Base-by-base conservation (phyloP, 306 rosid genomes). In the Sicyos baderoa region DNA sequence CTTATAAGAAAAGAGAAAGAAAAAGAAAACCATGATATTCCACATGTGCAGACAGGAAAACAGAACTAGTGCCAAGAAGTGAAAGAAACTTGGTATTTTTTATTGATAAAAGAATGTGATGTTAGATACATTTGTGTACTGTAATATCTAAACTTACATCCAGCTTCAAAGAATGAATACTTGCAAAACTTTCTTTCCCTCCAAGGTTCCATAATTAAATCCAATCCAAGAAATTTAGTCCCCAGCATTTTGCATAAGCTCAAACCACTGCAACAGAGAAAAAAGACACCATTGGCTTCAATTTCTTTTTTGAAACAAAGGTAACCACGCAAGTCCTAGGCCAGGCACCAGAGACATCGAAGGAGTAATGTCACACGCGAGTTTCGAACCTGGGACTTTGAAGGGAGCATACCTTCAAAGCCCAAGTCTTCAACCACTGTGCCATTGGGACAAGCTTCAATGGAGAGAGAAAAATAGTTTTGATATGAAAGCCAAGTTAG, bases 241-340 rank as follows among this genome's bases (percentile, higher is more conserved):
- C 64, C 71, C 78, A 13, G 81, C 71, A 25, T 79, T 70, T 78
- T 86, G 96, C 95, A 89, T 84, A 69, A 89, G 87, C 86, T 92
- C 98, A 83, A 86, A 63, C 96, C 96, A 92, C 95, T 89, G 93
- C 81, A 81, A 84, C 75, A 74, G 18, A 42, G 53, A 12, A 42
- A 42, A 6, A 40, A 27, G 1, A 55, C n/a, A 55, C 9, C 51
- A 62, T 61, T 37, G 13, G 5, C n/a, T 7, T 29, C 13, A 16
- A n/a, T n/a, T n/a, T n/a, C n/a, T n/a, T n/a, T n/a, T n/a, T n/a
- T n/a, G n/a, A n/a, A n/a, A n/a, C n/a, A n/a, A n/a, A n/a, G n/a
- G n/a, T n/a, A n/a, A n/a, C n/a, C n/a, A n/a, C n/a, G n/a, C n/a
- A n/a, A n/a, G n/a, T n/a, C n/a, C n/a, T n/a, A n/a, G n/a, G n/a